Evolutionary conservation across 1,139 yeast species (phyloP), one percentile per base, ranked within the genome.

Genomic region (Candida sojae): DNA sequence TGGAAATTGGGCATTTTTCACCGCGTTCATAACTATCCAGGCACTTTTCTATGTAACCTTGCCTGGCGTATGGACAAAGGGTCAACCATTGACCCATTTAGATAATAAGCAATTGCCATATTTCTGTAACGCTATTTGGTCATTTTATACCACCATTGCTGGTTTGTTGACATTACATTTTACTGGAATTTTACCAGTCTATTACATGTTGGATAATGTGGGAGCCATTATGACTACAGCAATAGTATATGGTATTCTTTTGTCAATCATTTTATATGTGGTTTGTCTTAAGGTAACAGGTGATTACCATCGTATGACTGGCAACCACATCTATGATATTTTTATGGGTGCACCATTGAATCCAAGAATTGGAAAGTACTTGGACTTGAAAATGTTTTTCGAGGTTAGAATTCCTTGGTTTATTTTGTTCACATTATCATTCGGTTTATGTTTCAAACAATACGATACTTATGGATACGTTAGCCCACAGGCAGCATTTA

Each of bases 321-420:
- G 98, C 12, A 90, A 88, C 68, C 86, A 81, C 61, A 69, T 92
- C 56, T 93, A 92, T 65, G 99, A 93, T 68, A 77, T 91, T 62
- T 93, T 93, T 73, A 86, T 93, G 96, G 99, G 99, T 39, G 97
- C 97, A 11, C 96, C 97, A 44, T 81, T 95, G 64, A 93, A 95
- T 70, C 99, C 99, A 54, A 81, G 99, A 65, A 77, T 93, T 63
- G 98, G 98, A 39, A 84, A 86, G 60, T 80, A 92, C 60, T 66
- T 75, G 56, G 99, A 93, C 66, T 75, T 91, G 66, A 93, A 93
- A 76, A 89, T 93, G 96, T 93, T 92, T 69, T 93, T 91, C 64
- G 99, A 93, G 70, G 98, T 93, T 43, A 84, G 99, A 67, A 77
- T 93, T 53, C 99, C 99, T 12, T 93, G 99, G 99, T 93, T 85